Base-by-base conservation (phyloP, 2,329 filamentous ascomycete genomes). In the Rosellinia necatrix region DNA sequence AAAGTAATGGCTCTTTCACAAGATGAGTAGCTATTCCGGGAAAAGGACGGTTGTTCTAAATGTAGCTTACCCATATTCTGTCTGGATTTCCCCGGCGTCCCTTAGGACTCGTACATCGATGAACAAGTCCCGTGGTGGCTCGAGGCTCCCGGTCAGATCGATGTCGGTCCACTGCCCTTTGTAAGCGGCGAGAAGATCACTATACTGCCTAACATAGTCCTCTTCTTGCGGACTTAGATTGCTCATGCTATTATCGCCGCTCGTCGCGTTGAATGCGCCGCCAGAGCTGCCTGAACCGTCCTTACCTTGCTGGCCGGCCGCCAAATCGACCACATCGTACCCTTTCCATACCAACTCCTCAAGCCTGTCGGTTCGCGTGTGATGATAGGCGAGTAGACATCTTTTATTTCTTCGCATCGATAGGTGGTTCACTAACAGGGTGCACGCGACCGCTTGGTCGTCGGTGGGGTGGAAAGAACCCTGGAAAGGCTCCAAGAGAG, bases 151-250 rank as follows among this genome's bases (percentile, higher is more conserved):
- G 2, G 94, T 97, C 51, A 99, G 78, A 74, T 99, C 94, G 64
- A 99, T 89, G 71, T 99, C 94, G 17, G 93, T 97, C 93, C 93
- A 99, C 68, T 96, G 92, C 1, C 94, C 94, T 72, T 99, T 99
- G 75, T 96, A 97, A 2, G 92, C 91, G n/a, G 93, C 91, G 52
- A 99, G 77, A 63, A 99, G 79, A 68, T 99, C 92, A 62, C 89
- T 88, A 70, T 97, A 99, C 68, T 92, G 88, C 58, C 93, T 83
- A 54, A 96, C 90, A 69, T 97, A 99, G 66, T 97, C 94, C 72
- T 97, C 92, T 72, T 99, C 94, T 71, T 97, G 93, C 0, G 94
- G 92, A 67, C 92, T 96, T 56, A 97, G 77, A 67, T 90, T 93
- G 76, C 88, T 93, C 56, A 86, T 85, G 19, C 76, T 77, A 24